A percentile compares a stretch with the other conserved stretches of the same genome.
These are phyloP conservation scores for Powellomyces hirtus DNA, from an alignment of 192 early-diverging fungal genomes.

Conservation along the genomic window DNA sequence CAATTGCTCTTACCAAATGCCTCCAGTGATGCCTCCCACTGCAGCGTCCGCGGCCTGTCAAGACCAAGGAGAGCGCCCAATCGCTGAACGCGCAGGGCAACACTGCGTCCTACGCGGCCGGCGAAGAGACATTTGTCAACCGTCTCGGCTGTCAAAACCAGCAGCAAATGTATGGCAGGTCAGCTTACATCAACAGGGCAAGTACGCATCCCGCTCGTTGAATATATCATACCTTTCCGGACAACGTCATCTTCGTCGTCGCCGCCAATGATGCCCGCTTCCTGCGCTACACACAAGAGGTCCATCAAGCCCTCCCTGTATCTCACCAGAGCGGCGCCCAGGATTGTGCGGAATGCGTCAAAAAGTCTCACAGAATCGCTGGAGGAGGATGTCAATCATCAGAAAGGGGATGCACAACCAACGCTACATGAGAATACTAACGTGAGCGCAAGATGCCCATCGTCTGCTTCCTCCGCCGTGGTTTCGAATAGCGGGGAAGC, in stretches of 20 bases:
- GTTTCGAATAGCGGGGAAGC: background rate
- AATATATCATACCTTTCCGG: background rate
- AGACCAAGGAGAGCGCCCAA: background rate
- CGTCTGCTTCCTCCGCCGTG: background rate
- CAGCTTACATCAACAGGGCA: too few species aligned
- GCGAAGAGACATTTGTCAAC: constrained; percentile 9
- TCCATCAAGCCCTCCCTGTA: background rate
- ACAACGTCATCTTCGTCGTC: background rate
- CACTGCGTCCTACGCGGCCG: constrained; percentile 4
- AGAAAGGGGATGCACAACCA: too few species aligned
- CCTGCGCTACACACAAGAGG: background rate
- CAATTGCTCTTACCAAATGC: background rate
- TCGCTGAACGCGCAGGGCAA: constrained; percentile 3
- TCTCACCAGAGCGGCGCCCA: background rate
- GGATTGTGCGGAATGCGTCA: background rate
- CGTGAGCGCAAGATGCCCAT: too few species aligned
- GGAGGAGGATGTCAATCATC: too few species aligned
- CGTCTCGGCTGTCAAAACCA: background rate
- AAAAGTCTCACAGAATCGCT: background rate
- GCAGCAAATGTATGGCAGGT: too few species aligned
- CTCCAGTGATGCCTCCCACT: background rate
- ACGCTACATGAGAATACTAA: too few species aligned
- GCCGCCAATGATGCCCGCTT: background rate
- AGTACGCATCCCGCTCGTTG: too few species aligned
- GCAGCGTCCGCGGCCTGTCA: background rate